Base-by-base conservation (phyloP, 2,329 filamentous ascomycete genomes). In the Hypoxylon sp. region DNA sequence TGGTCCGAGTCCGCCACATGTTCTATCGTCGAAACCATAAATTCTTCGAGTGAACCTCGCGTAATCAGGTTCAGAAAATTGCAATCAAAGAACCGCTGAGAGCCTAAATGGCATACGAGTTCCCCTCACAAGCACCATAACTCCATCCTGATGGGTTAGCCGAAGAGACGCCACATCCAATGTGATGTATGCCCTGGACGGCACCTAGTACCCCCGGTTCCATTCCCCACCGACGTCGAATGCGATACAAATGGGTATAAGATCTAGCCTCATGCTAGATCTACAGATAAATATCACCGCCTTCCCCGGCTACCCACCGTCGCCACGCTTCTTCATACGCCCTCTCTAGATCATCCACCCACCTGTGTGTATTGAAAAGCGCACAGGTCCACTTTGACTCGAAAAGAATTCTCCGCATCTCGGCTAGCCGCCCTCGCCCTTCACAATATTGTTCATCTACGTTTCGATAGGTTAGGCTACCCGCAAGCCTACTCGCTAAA, bases 321-420 rank as follows among this genome's bases (percentile, higher is more conserved):
- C 85, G 85, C 96, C 96, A 99, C 16, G 94, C 94, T 76, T 91
- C 88, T 70, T 92, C 90, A 77, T 97, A 99, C 11, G 94, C 94
- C 66, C 87, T 85, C 81, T 99, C 96, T 19, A 99, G 81, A 79
- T 98, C 94, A 48, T 84, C 81, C 25, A 98, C 95, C 96, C 96
- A 99, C 71, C 96, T 87, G 72, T 84, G 87, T 5, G 96, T 99
- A 78, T 99, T 89, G 77, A 99, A 99, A 45, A 99, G 83, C 12
- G 91, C 91, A 78, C 94, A 97, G 27, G 84, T 88, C 91, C 93
- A 97, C 71, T 95, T 90, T 74, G 88, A 90, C 67, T 93, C 86
- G 81, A 94, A 98, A 9, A 99, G 81, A 73, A 97, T 82, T 75
- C 88, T 91, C 67, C 96, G 88, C 63, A 99, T 83, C 62, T 96